These are phyloP conservation scores for Psilocybe cyanescens DNA, from an alignment of 768 basidiomycete genomes.

Conservation along the genomic window DNA sequence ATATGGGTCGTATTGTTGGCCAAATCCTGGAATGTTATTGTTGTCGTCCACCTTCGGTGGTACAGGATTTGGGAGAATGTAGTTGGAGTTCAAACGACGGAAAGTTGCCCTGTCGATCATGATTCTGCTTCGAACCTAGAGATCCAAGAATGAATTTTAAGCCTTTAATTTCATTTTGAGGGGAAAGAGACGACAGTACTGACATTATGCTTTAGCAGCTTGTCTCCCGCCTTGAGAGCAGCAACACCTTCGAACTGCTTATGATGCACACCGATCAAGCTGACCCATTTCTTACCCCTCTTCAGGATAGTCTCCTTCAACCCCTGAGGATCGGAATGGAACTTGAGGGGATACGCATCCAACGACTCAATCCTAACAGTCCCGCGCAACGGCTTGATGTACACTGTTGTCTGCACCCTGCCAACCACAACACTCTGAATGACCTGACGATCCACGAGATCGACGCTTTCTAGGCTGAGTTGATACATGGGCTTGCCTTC, in stretches of 20 bases:
- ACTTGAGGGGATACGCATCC: constrained; percentile 56
- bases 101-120: constrained; percentile 68
- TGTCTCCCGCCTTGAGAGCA: constrained; percentile 37
- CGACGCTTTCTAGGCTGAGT: constrained; percentile 53
- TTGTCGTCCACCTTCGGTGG: constrained; percentile 28
- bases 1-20: constrained; percentile 11
- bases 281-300: constrained; percentile 63
- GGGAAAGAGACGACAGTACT: constrained; percentile 12
- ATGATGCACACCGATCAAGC: constrained; percentile 57
- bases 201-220: constrained; percentile 54
- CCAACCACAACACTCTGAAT: constrained; percentile 43
- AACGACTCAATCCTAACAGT: constrained; percentile 52
- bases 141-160: no score
- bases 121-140: constrained; percentile 56
- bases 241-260: constrained; percentile 60
- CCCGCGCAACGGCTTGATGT: constrained; percentile 49
- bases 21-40: constrained; percentile 6
- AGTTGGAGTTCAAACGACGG: constrained; percentile 54
- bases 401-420: constrained; percentile 41
- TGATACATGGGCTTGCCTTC: constrained; percentile 44
- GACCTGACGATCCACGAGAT: constrained; percentile 45
- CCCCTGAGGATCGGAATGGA: constrained; percentile 47
- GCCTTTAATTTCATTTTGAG: no score
- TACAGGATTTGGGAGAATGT: constrained; percentile 44
- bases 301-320: constrained; percentile 42